A percentile compares a stretch with the other conserved stretches of the same genome.
Conservation (phyloP, 2,329 filamentous ascomycete species). For the Claviceps humidiphila region DNA sequence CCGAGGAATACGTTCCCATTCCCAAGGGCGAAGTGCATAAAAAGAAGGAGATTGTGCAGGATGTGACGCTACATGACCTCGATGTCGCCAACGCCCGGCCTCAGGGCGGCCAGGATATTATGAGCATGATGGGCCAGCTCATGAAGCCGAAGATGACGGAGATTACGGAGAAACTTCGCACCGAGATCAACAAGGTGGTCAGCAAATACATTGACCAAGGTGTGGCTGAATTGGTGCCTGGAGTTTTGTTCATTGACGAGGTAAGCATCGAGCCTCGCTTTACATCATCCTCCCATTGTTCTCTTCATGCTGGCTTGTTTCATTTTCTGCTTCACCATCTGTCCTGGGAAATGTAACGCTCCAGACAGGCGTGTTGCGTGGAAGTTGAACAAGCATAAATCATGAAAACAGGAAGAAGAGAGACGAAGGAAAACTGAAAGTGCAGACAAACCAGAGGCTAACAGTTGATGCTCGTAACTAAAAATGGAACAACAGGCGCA, state of each 20-base stretch:
- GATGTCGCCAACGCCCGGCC: conserved; percentile 92
- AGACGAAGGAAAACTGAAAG: neutral
- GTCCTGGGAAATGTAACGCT: neutral
- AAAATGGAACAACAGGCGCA: conserved; percentile 52
- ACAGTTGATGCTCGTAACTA: neutral
- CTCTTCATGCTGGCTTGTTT: neutral
- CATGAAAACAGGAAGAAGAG: neutral
- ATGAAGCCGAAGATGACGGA: conserved; percentile 99
- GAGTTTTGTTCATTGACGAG: conserved; percentile 97
- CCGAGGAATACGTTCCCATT: conserved; percentile 96
- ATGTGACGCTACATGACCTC: conserved; percentile 91
- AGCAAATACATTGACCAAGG: conserved; percentile 98
- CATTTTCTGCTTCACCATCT: neutral
- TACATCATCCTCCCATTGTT: neutral
- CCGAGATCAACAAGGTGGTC: conserved; percentile 98
- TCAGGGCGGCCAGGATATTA: conserved; percentile 95
- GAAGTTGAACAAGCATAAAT: neutral
- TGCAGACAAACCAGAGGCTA: neutral
- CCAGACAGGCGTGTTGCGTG: too few relatives aligned
- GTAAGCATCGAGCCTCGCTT: conserved; percentile 31
- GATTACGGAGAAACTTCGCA: conserved; percentile 91
- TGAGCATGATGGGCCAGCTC: conserved; percentile 99
- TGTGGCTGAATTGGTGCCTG: conserved; percentile 93
- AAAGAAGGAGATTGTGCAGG: conserved; percentile 99
- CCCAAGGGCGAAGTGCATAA: conserved; percentile 99